A percentile compares a stretch with the other conserved stretches of the same genome.
phyloP scores from a whole-genome alignment of 1,284 basidiomycete species.

The Neonothopanus nambi region DNA sequence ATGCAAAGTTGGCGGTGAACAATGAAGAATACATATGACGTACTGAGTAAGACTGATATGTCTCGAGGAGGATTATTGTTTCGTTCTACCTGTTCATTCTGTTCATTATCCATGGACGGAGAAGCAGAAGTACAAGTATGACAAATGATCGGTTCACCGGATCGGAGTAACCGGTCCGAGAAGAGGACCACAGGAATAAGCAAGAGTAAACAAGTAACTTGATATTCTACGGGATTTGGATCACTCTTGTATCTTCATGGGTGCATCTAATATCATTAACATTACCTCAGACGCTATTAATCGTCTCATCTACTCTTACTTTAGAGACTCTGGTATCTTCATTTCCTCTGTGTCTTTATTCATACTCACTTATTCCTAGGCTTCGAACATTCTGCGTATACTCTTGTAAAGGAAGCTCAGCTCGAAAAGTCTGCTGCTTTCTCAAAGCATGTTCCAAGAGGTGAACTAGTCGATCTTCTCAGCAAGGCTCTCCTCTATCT shows the following conservation, averaged over 20 bases:
- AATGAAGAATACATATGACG: no score
- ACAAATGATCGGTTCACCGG: no score
- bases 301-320: conserved; percentile 79
- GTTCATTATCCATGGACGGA: no score
- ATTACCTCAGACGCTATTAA: conserved; percentile 85
- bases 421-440: conserved; percentile 67
- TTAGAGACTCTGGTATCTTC: conserved; percentile 54
- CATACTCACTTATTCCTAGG: conserved; percentile 42
- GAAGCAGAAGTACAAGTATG: no score
- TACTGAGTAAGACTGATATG: no score
- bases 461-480: conserved; percentile 78
- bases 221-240: no score
- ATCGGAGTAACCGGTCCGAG: no score
- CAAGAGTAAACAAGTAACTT: background rate
- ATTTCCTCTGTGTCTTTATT: background rate
- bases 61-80: no score
- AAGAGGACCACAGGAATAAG: background rate
- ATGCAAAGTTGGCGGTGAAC: no score
- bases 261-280: conserved; percentile 33
- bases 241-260: background rate
- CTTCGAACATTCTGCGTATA: conserved; percentile 71
- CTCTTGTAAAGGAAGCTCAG: conserved; percentile 50
- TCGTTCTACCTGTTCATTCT: no score
- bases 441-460: conserved; percentile 74
- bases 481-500: conserved; percentile 79